Base-by-base conservation (phyloP, 345 rosid genomes). In the Acer saccharum region DNA sequence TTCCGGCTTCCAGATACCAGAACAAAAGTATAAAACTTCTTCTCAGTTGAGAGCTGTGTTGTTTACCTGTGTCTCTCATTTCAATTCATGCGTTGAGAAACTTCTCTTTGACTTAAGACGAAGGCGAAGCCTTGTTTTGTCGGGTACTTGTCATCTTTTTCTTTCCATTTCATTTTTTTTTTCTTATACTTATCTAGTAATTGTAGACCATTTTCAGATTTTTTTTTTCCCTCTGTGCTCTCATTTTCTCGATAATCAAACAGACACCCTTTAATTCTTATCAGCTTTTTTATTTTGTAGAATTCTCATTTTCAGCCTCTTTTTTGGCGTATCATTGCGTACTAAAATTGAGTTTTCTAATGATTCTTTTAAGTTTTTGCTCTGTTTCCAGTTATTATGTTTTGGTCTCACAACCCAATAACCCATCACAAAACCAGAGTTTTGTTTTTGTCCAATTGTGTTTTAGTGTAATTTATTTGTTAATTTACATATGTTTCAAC, bases 321-420 rank as follows among this genome's bases (percentile, higher is more conserved):
- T 48, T 74, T 2, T 64, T 17, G 46, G 75, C 32, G 21, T 57
- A 18, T n/a, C 39, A 3, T 39, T 11, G 3, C 65, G 29, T 29
- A 32, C 5, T 3, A 10, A 8, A 29, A 27, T 27, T 74, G 46
- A 46, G 74, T 62, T 46, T 69, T 68, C 21, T 69, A 25, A 48
- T 14, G 69, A 23, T 60, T 69, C 29, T 27, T 66, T 55, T 16
- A 0, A 16, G 66, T 35, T 44, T 48, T 23, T 44, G 12, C 74
- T 61, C 69, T 44, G 74, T 76, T 68, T 76, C 29, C 29, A 3
- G 9, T 58, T 72, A 8, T 58, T 57, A 18, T 50, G 25, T 16
- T 32, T 27, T 8, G 39, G 35, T 61, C 32, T 73, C 16, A 41
- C 12, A 43, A 18, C 54, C 21, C 57, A 21, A 39, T 6, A 41